phyloP scores from a whole-genome alignment of 1,284 basidiomycete genomes.

The Malassezia obtusa region DNA sequence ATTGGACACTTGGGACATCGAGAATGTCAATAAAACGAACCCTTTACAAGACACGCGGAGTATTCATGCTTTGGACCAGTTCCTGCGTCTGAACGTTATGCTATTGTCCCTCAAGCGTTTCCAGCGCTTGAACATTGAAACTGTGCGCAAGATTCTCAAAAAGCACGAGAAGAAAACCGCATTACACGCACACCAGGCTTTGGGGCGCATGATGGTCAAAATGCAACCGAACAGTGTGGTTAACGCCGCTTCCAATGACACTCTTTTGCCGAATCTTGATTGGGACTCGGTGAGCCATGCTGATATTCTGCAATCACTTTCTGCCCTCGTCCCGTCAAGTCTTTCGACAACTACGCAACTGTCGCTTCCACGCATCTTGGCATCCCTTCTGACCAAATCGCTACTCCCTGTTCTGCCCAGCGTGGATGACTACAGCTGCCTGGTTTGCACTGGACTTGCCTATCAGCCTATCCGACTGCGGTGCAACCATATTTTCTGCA shows the following conservation, averaged over 20 bases:
- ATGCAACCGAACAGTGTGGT: conserved; percentile 3
- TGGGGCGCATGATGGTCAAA: background rate
- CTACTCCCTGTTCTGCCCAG: conserved; percentile 73
- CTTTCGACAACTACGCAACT: conserved; percentile 10
- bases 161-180: conserved; percentile 80
- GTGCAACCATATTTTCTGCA: conserved; percentile 86
- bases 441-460: conserved; percentile 50
- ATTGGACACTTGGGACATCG: conserved; percentile 30
- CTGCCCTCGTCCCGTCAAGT: conserved; percentile 2
- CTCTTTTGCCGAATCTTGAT: conserved; percentile 4
- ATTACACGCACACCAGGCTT: conserved; percentile 24
- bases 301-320: conserved; percentile 4
- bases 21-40: conserved; percentile 21
- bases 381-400: conserved; percentile 73
- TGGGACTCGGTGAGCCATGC: conserved; percentile 1
- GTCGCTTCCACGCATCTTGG: conserved; percentile 63
- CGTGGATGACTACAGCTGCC: conserved; percentile 60
- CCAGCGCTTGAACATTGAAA: conserved; percentile 76
- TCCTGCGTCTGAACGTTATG: conserved; percentile 69
- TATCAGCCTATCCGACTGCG: conserved; percentile 59
- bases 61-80: conserved; percentile 56
- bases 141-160: conserved; percentile 62
- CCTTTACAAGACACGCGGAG: conserved; percentile 28
- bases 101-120: conserved; percentile 72
- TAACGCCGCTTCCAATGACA: conserved; percentile 4